Evolutionary conservation across 2,329 filamentous ascomycete genomes (phyloP), one percentile per base, ranked within the genome.

Genomic region (Ceratocystis albifundus): DNA sequence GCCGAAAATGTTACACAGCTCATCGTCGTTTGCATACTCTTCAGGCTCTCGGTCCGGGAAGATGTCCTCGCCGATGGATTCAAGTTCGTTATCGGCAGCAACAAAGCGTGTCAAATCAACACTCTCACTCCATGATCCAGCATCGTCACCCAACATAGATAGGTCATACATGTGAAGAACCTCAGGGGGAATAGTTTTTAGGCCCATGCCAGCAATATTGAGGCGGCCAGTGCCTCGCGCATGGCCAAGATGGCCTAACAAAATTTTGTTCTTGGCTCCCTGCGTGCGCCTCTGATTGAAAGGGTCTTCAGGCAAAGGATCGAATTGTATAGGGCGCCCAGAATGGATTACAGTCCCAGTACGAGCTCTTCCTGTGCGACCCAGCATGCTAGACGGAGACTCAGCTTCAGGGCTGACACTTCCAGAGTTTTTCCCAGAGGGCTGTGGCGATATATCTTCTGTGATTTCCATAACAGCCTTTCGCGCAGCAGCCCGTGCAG

Each of bases 141-240:
- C 84, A 25, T 82, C 78, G 12, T 79, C 80, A 46, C 87, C 84
- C 66, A 85, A 80, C 1, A 83, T 81, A 65, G 91, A 86, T 20
- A 89, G 79, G 71, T 91, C 88, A 74, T 96, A 97, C 92, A 97
- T 97, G 65, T 86, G 84, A 76, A 96, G 78, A 0, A 97, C 88
- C 72, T 95, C 89, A 1, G 83, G 76, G 0, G 94, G 94, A 2
- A 99, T 88, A 67, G 88, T 81, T 68, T 85, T 88, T 48, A 99
- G 75, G 0, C 85, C 84, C 80, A 97, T 82, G 0, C 89, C 91
- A 0, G 92, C 87, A 72, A 99, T 92, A 70, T 96, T 96, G 48
- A 99, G 79, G 64, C 87, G 84, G 1, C 94, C 94, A 45, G 88
- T 88, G 0, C 83, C 85, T 61, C 91, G 83, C 1, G 89, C 94